Conservation (phyloP, 1,139 yeast species). For the Eremothecium sinecaudum region DNA sequence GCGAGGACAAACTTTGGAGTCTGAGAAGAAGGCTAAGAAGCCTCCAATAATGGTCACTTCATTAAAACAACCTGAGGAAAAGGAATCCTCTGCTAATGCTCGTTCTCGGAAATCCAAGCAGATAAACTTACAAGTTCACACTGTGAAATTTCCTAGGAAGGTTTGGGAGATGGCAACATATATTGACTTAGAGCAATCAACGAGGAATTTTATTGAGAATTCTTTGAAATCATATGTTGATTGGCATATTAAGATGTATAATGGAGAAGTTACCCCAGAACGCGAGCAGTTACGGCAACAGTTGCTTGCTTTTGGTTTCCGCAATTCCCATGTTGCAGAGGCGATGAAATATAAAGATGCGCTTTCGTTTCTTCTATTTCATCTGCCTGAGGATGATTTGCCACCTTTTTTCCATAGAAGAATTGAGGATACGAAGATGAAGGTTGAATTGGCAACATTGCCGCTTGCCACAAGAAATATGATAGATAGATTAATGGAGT, state of each 20-base stretch:
- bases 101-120: constrained; percentile 1
- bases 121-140: constrained; percentile 4
- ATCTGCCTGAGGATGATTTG: constrained; percentile 87
- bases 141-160: constrained; percentile 43
- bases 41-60: constrained; percentile 27
- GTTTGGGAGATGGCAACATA: constrained; percentile 59
- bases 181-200: constrained; percentile 32
- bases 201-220: constrained; percentile 45
- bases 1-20: constrained; percentile 32
- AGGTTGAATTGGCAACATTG: constrained; percentile 37
- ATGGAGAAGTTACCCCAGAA: constrained; percentile 13
- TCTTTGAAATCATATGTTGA: constrained; percentile 45
- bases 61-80: constrained; percentile 4
- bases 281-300: constrained; percentile 17
- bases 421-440: constrained; percentile 40
- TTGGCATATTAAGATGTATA: constrained; percentile 37
- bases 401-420: constrained; percentile 42
- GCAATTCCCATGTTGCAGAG: constrained; percentile 59
- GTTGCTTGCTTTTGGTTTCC: constrained; percentile 50
- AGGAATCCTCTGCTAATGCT: constrained; percentile 3
- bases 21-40: constrained; percentile 31
- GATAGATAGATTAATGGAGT: constrained; percentile 47
- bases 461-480: constrained; percentile 33
- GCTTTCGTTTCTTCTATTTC: constrained; percentile 76
- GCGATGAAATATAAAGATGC: constrained; percentile 59